These are phyloP conservation scores for Blastocystis hominis DNA, from an alignment of 352 stramenopile genomes.

Conservation along the genomic window DNA sequence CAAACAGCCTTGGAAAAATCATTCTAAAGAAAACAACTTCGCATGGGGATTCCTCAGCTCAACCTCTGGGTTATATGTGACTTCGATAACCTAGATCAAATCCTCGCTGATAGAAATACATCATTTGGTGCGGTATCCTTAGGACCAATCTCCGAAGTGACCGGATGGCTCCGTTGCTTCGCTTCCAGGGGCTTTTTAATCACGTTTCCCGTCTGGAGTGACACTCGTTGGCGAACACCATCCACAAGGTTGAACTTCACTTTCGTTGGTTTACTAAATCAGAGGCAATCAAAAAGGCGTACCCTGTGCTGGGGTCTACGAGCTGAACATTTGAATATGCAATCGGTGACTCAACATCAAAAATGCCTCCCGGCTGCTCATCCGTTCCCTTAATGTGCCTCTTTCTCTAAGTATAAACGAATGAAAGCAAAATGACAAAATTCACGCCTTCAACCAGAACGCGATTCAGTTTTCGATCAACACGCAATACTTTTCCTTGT, in stretches of 20 bases:
- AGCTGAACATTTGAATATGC: constrained; percentile 60
- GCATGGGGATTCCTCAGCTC: constrained; percentile 24
- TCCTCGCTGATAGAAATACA: background rate
- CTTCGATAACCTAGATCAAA: constrained; percentile 30
- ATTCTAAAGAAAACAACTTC: constrained; percentile 12
- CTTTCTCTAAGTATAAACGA: constrained; percentile 37
- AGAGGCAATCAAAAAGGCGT: background rate
- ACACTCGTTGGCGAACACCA: constrained; percentile 24
- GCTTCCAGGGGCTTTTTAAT: constrained; percentile 49
- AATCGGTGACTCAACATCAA: constrained; percentile 53
- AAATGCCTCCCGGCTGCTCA: constrained; percentile 54
- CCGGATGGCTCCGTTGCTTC: constrained; percentile 30
- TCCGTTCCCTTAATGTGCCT: constrained; percentile 16
- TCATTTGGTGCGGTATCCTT: constrained; percentile 52
- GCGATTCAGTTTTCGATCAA: constrained; percentile 59
- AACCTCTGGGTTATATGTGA: constrained; percentile 28
- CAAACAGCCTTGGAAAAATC: background rate
- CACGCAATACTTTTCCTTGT: constrained; percentile 58
- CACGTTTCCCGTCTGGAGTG: constrained; percentile 12
- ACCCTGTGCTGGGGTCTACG: constrained; percentile 59
- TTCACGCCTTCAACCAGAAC: constrained; percentile 61
- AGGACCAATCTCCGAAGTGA: constrained; percentile 17
- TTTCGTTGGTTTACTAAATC: constrained; percentile 52
- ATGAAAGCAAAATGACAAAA: background rate
- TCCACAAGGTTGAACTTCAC: constrained; percentile 53